A percentile compares a stretch with the other conserved stretches of the same genome.
Conservation (phyloP, 2,329 filamentous ascomycete genomes). For the Aspergillus japonicus region DNA sequence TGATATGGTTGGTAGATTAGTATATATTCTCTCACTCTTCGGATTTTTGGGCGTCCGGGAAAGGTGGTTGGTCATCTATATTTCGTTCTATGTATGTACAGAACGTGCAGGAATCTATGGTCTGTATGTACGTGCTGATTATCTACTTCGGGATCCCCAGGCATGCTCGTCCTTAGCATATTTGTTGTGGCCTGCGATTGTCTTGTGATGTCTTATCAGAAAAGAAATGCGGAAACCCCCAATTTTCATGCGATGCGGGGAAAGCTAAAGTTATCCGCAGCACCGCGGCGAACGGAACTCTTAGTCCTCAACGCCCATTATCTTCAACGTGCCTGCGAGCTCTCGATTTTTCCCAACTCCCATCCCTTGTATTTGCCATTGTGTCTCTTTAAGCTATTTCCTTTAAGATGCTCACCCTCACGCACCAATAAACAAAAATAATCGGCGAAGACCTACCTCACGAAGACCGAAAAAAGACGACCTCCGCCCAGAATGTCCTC, state of each 20-base stretch:
- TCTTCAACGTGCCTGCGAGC: too few species aligned
- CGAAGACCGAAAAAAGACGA: neutral
- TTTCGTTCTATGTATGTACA: neutral
- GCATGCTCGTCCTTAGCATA: too few species aligned
- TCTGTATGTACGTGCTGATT: neutral
- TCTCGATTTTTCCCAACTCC: too few species aligned
- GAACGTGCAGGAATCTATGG: neutral
- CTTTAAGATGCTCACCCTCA: too few species aligned
- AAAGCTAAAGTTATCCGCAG: constrained; percentile 14
- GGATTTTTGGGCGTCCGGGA: neutral
- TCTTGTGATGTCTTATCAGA: neutral
- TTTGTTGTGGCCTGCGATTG: too few species aligned
- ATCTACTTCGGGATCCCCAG: too few species aligned
- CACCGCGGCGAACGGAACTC: neutral
- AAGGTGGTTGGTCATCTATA: neutral
- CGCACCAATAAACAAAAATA: too few species aligned
- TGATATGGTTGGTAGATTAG: neutral
- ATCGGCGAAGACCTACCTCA: neutral
- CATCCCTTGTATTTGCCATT: too few species aligned
- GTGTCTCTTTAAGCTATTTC: too few species aligned
- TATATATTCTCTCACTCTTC: neutral
- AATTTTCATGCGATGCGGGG: constrained; percentile 16
- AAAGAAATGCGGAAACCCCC: neutral
- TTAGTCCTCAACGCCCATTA: neutral
- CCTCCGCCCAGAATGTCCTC: constrained; percentile 41